Evolutionary conservation across 164 flowering plant species (phyloP), one percentile per base, ranked within the genome.

Genomic region (Stephania japonica): DNA sequence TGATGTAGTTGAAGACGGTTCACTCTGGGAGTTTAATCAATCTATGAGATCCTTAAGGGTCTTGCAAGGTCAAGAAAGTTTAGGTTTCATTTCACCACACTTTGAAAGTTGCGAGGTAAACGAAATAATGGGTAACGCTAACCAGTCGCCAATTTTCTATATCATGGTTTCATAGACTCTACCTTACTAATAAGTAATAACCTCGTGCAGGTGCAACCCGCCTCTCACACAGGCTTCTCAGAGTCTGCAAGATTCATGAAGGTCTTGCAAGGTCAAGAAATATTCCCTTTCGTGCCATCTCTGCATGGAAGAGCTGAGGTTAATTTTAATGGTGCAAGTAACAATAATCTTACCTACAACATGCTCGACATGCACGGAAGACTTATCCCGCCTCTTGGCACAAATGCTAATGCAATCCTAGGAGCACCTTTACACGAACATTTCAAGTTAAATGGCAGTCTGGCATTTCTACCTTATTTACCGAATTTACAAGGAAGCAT

Each of bases 251-350:
- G 87, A 79, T 89, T 87, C 84, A 91, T 89, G 21, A 86, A 83
- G 90, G 98, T 91, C 95, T 90, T 90, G 97, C 97, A 93, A 91
- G 98, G 98, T 93, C 98, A 93, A 93, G 97, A 91, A 93, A 87
- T 90, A 75, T 85, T 84, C 82, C 85, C 88, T 65, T 80, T 85
- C 78, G 82, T 81, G 73, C 82, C 18, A 16, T 19, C 88, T 56
- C 78, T 87, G 47, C 75, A 82, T 21, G 84, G 80, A 61, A 83
- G 81, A 75, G 67, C 82, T 14, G 82, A 80, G 44, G 73, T 79
- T 78, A 79, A 72, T 72, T 65, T 70, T 14, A 80, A 80, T 43
- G 56, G 81, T 72, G 86, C 85, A 91, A 82, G 70, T 47, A 86
- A 82, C 65, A 78, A 79, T 32, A 73, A 73, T 69, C 64, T 80